Percentiles rank a stretch among this genome's conserved stretches.
Evolutionary conservation across 768 basidiomycete genomes (phyloP).

Genomic region (Dioszegia crocea): DNA sequence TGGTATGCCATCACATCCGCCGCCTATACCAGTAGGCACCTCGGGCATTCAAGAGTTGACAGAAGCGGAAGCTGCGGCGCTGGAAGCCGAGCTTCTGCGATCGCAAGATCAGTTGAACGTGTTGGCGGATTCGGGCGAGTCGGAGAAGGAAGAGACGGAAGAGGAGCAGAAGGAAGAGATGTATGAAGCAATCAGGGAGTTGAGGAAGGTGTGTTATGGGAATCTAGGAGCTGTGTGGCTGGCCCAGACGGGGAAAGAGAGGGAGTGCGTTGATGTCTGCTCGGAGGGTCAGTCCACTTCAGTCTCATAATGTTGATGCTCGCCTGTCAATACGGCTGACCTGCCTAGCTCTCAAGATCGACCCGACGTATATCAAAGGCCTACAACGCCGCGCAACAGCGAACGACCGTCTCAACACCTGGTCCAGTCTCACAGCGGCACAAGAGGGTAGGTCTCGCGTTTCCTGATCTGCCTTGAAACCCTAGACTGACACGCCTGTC

Average conservation of each 20-base stretch:
- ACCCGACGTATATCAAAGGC: constrained; percentile 79
- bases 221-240: constrained; percentile 83
- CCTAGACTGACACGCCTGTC: background rate
- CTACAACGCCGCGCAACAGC: constrained; percentile 81
- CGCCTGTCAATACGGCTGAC: background rate
- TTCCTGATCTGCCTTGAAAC: background rate
- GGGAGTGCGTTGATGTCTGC: constrained; percentile 74
- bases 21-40: constrained; percentile 12
- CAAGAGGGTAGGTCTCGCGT: constrained; percentile 67
- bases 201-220: constrained; percentile 70
- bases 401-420: constrained; percentile 73
- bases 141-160: constrained; percentile 12
- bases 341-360: constrained; percentile 71
- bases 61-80: constrained; percentile 16
- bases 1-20: constrained; percentile 43
- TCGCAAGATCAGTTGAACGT: constrained; percentile 15
- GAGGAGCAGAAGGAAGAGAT: constrained; percentile 44
- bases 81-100: background rate
- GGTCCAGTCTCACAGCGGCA: constrained; percentile 75
- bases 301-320: background rate
- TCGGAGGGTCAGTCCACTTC: constrained; percentile 53
- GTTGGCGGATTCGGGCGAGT: constrained; percentile 27
- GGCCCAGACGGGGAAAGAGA: constrained; percentile 77
- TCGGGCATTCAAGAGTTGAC: constrained; percentile 43
- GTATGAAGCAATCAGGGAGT: constrained; percentile 57